phyloP scores from a whole-genome alignment of 768 basidiomycete genomes.

The Pisolithus microcarpus region DNA sequence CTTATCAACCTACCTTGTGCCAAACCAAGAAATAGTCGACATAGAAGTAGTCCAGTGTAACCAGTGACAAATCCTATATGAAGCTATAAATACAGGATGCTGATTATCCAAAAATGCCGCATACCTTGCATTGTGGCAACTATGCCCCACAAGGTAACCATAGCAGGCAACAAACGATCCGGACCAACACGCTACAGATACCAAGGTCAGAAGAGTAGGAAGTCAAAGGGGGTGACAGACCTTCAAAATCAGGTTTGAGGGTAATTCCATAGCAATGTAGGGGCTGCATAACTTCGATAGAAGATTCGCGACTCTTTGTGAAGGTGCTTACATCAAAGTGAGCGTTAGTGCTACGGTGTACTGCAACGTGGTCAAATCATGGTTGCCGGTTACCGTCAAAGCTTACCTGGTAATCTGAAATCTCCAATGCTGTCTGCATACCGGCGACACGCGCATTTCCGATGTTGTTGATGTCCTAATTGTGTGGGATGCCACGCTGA shows the following conservation, averaged over 20 bases:
- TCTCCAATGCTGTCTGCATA: slow-evolving; percentile 41
- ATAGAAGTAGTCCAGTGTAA: slow-evolving; percentile 48
- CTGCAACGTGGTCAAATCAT: slow-evolving; percentile 10
- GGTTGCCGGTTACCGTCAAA: neutral
- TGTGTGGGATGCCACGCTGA: neutral
- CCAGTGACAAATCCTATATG: slow-evolving; percentile 36
- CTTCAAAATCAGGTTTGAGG: too few species aligned
- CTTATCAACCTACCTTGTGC: slow-evolving; percentile 42
- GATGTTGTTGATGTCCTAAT: slow-evolving; percentile 39
- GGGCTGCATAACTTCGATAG: too few species aligned
- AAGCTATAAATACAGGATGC: neutral
- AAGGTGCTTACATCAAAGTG: slow-evolving; percentile 17
- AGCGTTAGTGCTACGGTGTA: slow-evolving; percentile 30
- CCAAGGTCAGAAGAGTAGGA: neutral
- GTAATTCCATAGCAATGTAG: too few species aligned
- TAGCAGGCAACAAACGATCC: too few species aligned
- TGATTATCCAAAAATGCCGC: neutral
- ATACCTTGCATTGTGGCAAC: neutral
- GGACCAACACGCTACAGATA: too few species aligned
- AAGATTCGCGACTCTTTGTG: too few species aligned
- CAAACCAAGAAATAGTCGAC: slow-evolving; percentile 45
- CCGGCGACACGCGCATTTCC: slow-evolving; percentile 57
- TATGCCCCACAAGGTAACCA: too few species aligned
- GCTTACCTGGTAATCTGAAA: slow-evolving; percentile 21
- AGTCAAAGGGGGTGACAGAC: too few species aligned